phyloP scores from a whole-genome alignment of 352 stramenopile genomes.

The Phytophthora constricta region DNA sequence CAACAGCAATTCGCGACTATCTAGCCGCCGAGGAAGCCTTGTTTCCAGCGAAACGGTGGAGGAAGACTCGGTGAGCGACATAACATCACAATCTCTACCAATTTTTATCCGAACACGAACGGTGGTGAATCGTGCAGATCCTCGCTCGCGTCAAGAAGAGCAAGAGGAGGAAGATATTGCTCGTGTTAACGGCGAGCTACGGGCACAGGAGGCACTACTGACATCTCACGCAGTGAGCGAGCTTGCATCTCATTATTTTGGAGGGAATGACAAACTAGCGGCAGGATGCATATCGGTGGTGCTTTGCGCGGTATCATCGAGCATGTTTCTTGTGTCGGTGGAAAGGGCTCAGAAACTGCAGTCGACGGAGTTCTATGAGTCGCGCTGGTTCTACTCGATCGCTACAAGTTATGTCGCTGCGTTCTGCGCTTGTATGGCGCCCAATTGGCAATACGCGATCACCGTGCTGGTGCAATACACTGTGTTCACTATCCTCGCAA shows the following conservation, averaged over 20 bases:
- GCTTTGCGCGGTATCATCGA: slow-evolving; percentile 28
- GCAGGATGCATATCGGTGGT: slow-evolving; percentile 37
- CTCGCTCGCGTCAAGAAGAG: slow-evolving; percentile 20
- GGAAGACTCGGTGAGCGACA: slow-evolving; percentile 8
- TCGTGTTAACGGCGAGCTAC: slow-evolving; percentile 29
- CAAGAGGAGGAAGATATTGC: slow-evolving; percentile 33
- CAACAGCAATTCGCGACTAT: slow-evolving; percentile 3
- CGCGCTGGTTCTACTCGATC: slow-evolving; percentile 46
- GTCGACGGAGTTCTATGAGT: slow-evolving; percentile 57
- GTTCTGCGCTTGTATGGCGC: slow-evolving; percentile 52
- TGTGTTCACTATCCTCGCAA: slow-evolving; percentile 53
- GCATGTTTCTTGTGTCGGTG: slow-evolving; percentile 35
- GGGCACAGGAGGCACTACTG: slow-evolving; percentile 23
- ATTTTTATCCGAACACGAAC: not conserved
- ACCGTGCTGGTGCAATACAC: slow-evolving; percentile 49
- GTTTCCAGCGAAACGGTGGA: slow-evolving; percentile 10
- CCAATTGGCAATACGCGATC: slow-evolving; percentile 47
- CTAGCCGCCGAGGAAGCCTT: not conserved
- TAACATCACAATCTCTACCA: slow-evolving; percentile 1
- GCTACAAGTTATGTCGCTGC: slow-evolving; percentile 38
- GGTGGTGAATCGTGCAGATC: not conserved
- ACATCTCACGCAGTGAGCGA: slow-evolving; percentile 31
- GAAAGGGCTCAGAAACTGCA: slow-evolving; percentile 40
- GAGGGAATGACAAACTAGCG: slow-evolving; percentile 47
- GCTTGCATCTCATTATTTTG: slow-evolving; percentile 20